Evolutionary conservation across 2,329 filamentous ascomycete species (phyloP).

Genomic region (Calonectria pteridis): DNA sequence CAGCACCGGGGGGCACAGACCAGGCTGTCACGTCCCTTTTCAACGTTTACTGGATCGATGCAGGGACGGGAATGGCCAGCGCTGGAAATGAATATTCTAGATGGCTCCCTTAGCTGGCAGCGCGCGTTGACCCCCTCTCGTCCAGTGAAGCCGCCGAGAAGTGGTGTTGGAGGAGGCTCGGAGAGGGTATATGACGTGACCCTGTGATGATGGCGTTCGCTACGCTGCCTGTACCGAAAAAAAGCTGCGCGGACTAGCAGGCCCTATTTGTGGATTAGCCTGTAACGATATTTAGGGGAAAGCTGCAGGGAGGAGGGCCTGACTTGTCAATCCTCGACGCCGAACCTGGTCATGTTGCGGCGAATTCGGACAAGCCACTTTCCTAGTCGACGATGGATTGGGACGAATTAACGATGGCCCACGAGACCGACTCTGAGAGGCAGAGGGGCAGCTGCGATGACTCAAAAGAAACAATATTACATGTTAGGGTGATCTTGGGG

Average conservation of each 20-base stretch:
- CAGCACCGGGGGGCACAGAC: constrained; percentile 10
- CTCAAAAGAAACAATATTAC: neutral
- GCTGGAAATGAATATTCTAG: constrained; percentile 6
- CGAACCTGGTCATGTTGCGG: constrained; percentile 2
- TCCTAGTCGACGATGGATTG: neutral
- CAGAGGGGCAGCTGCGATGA: constrained; percentile 4
- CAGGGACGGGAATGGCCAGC: constrained; percentile 11
- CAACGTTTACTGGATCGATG: neutral
- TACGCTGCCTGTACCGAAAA: neutral
- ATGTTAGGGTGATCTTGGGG: neutral
- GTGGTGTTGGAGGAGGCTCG: neutral
- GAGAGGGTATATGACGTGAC: neutral
- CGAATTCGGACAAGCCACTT: constrained; percentile 10
- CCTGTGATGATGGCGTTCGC: constrained; percentile 7
- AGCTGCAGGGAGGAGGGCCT: constrained; percentile 8
- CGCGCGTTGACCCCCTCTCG: neutral
- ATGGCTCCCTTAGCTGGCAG: neutral
- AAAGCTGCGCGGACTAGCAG: neutral
- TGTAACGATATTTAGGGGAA: neutral
- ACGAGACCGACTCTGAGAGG: neutral
- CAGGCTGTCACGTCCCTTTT: neutral
- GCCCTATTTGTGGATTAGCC: neutral
- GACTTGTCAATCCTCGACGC: constrained; percentile 20
- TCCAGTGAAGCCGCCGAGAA: constrained; percentile 1
- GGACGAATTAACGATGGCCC: neutral